Evolutionary conservation across 2,329 filamentous ascomycete species (phyloP), one percentile per base, ranked within the genome.

Genomic region (Chrysoporthe deuterocubensis): DNA sequence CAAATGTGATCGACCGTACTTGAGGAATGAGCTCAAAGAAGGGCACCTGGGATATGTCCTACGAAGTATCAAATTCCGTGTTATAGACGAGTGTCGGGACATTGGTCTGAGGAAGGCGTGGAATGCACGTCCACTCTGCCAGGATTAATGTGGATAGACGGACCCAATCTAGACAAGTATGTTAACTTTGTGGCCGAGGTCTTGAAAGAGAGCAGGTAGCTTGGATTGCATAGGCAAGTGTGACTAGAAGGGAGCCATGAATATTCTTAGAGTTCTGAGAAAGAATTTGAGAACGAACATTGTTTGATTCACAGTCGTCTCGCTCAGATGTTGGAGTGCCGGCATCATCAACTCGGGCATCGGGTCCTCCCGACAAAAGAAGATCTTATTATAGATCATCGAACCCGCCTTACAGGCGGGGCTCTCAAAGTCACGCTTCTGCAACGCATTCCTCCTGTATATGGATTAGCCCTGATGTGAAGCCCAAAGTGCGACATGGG

Each of bases 1-100:
- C 37, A 32, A 66, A 62, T 1, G 40, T 62, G 4, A 66, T 37
- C 64, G 42, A 66, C 0, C 42, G 59, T 6, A 64, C 44, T 3
- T 26, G 42, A 43, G 65, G 52, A 11, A 63, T 46, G 4, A 50
- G 52, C 56, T 64, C 56, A 9, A 63, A 58, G 8, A 66, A 66
- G 0, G 64, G 64, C 14, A 57, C 58, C 40, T 66, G 54, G 11
- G 42, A 42, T 2, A 74, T 69, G 40, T 75, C 70, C 26, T 75
- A 71, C 14, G 71, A 74, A 1, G 71, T 75, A 59, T 75, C 73
- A 62, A 72, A 72, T 32, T 74, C 73, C 32, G 71, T 71, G 37
- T 73, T 75, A 59, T 72, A 74, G 37, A 75, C 67, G 8, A 75
- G 66, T 11, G 73, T 74, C 6, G 71, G 68, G 5, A 56, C 71